Conservation (phyloP, 1,284 basidiomycete species). For the Schizophyllum commune region DNA sequence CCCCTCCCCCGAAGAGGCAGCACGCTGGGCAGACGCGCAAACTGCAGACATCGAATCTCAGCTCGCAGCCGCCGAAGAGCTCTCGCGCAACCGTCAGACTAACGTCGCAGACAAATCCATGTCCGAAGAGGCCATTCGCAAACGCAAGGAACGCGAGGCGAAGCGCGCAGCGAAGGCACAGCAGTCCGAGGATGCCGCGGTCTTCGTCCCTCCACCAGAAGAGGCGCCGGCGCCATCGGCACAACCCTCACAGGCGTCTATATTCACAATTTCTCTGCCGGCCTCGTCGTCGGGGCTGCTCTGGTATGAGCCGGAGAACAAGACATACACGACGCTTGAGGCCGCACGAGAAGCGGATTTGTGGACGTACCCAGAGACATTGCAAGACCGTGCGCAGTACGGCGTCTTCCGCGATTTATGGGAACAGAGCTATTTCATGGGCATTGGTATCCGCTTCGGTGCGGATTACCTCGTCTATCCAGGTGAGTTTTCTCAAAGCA, state of each 20-base stretch:
- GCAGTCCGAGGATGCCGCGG: constrained; percentile 25
- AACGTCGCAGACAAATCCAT: constrained; percentile 30
- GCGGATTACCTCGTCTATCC: constrained; percentile 96
- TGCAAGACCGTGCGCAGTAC: constrained; percentile 64
- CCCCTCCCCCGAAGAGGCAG: constrained; percentile 47
- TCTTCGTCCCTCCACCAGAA: constrained; percentile 7
- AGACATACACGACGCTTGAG: constrained; percentile 48
- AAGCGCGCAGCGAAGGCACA: constrained; percentile 31
- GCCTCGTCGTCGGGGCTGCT: constrained; percentile 48
- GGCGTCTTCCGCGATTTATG: constrained; percentile 77
- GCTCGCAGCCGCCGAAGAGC: not conserved
- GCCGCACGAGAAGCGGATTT: constrained; percentile 59
- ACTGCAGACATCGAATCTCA: constrained; percentile 18
- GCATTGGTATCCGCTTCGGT: constrained; percentile 87
- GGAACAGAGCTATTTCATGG: constrained; percentile 79
- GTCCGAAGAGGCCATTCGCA: constrained; percentile 56
- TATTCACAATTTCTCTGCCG: constrained; percentile 53
- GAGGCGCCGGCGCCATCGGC: constrained; percentile 5
- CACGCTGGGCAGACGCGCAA: constrained; percentile 43
- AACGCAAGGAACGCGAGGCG: constrained; percentile 65
- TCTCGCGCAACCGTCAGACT: not conserved
- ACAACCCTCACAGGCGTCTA: constrained; percentile 16
- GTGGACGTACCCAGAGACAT: constrained; percentile 69
- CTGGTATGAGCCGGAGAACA: constrained; percentile 49
- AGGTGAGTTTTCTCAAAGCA: constrained; percentile 40